Evolutionary conservation across 2,329 filamentous ascomycete species (phyloP).

Genomic region (Colletotrichum acutatum): DNA sequence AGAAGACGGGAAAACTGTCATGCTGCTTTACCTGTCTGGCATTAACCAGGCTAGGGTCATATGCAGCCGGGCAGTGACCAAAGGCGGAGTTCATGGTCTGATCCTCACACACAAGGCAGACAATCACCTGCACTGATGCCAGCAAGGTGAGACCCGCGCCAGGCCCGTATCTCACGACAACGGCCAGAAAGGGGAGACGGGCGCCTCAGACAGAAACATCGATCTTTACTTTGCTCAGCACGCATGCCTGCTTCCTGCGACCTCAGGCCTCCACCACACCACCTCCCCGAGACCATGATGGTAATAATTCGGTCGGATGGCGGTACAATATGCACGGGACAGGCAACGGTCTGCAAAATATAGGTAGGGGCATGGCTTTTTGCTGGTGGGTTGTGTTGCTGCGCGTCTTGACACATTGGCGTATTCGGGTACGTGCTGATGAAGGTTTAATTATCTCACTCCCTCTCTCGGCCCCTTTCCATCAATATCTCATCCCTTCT

Average conservation of each 20-base stretch:
- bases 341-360: slow-evolving; percentile 19
- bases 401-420: slow-evolving; percentile 30
- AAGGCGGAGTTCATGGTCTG: slow-evolving; percentile 33
- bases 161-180: slow-evolving; percentile 10
- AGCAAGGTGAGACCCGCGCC: slow-evolving; percentile 22
- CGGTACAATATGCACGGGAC: slow-evolving; percentile 25
- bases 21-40: slow-evolving; percentile 14
- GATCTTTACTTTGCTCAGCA: slow-evolving; percentile 12
- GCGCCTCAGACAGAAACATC: background rate
- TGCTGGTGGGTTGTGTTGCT: slow-evolving; percentile 20
- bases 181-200: background rate
- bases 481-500: background rate
- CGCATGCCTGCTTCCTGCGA: slow-evolving; percentile 6
- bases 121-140: slow-evolving; percentile 21
- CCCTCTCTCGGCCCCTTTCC: background rate
- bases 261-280: slow-evolving; percentile 16
- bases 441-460: slow-evolving; percentile 30
- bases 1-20: background rate
- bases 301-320: slow-evolving; percentile 21
- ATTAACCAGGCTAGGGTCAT: slow-evolving; percentile 22
- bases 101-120: slow-evolving; percentile 19
- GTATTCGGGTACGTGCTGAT: slow-evolving; percentile 28
- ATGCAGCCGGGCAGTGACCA: slow-evolving; percentile 25
- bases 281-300: slow-evolving; percentile 15
- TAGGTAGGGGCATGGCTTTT: slow-evolving; percentile 11